A percentile compares a stretch with the other conserved stretches of the same genome.
Conservation (phyloP, 1,284 basidiomycete genomes). For the Malassezia arunalokei region DNA sequence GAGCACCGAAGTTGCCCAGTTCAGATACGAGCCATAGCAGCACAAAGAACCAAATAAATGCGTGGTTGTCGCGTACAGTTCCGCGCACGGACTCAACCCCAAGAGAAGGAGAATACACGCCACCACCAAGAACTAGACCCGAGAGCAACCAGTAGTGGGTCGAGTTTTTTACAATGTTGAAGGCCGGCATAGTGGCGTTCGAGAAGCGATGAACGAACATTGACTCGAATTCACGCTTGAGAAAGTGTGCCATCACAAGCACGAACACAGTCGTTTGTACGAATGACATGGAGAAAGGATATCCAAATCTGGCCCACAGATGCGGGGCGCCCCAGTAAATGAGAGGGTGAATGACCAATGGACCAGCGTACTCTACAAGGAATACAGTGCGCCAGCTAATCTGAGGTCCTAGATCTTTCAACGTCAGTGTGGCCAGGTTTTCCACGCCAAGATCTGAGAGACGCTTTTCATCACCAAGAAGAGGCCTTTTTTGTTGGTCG, state of each 20-base stretch:
- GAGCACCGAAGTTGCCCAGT: conserved; percentile 72
- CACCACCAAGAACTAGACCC: conserved; percentile 48
- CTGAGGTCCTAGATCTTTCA: conserved; percentile 44
- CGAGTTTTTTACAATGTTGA: conserved; percentile 72
- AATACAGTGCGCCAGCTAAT: conserved; percentile 44
- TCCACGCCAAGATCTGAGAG: conserved; percentile 21
- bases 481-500: conserved; percentile 28
- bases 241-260: conserved; percentile 72
- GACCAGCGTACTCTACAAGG: conserved; percentile 53
- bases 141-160: conserved; percentile 56
- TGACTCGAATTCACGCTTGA: conserved; percentile 87
- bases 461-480: conserved; percentile 30
- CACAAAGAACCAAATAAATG: conserved; percentile 59
- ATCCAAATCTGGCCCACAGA: conserved; percentile 53
- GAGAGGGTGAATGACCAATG: conserved; percentile 78
- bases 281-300: conserved; percentile 57
- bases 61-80: conserved; percentile 58
- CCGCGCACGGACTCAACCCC: conserved; percentile 61
- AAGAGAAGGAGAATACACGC: conserved; percentile 47
- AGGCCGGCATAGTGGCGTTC: conserved; percentile 79
- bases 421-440: conserved; percentile 24
- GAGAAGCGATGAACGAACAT: conserved; percentile 75
- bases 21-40: conserved; percentile 67
- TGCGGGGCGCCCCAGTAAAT: conserved; percentile 62
- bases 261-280: conserved; percentile 70